Conservation (phyloP, 164 flowering plant genomes). For the Umbellularia californica region DNA sequence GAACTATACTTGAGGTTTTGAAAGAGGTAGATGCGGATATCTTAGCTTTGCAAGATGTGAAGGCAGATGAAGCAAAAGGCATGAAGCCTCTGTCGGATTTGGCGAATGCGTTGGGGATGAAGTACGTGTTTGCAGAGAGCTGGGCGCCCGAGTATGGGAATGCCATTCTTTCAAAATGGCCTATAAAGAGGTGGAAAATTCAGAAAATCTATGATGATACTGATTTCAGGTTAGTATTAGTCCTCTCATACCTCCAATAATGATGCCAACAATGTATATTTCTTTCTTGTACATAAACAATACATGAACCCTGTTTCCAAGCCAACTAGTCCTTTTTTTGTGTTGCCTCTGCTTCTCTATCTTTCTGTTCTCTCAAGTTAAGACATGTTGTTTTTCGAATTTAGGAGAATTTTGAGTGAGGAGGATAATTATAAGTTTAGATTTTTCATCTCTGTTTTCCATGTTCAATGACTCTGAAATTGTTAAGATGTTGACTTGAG, state of each 20-base stretch:
- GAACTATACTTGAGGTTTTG: slow-evolving; percentile 63
- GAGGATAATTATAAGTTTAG: too few species aligned
- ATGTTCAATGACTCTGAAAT: neutral
- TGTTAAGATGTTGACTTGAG: too few species aligned
- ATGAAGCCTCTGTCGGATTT: slow-evolving; percentile 92
- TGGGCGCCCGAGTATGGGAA: slow-evolving; percentile 99
- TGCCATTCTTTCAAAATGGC: slow-evolving; percentile 86
- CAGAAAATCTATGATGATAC: slow-evolving; percentile 77
- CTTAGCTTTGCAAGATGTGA: slow-evolving; percentile 84
- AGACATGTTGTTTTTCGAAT: neutral
- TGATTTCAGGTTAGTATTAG: slow-evolving; percentile 65
- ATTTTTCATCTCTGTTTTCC: too few species aligned
- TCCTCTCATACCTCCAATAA: neutral
- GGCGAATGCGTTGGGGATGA: slow-evolving; percentile 83
- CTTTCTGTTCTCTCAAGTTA: neutral
- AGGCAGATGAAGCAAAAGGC: slow-evolving; percentile 80
- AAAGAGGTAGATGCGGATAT: slow-evolving; percentile 85
- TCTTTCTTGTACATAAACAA: neutral
- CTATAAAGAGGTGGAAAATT: slow-evolving; percentile 71
- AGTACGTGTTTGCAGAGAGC: slow-evolving; percentile 91
- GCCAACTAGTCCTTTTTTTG: neutral
- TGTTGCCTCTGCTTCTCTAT: neutral
- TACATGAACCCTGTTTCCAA: too few species aligned
- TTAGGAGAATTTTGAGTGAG: too few species aligned
- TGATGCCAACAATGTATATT: neutral